Evolutionary conservation across 1,284 basidiomycete genomes (phyloP), one percentile per base, ranked within the genome.

Genomic region (Malassezia japonica): DNA sequence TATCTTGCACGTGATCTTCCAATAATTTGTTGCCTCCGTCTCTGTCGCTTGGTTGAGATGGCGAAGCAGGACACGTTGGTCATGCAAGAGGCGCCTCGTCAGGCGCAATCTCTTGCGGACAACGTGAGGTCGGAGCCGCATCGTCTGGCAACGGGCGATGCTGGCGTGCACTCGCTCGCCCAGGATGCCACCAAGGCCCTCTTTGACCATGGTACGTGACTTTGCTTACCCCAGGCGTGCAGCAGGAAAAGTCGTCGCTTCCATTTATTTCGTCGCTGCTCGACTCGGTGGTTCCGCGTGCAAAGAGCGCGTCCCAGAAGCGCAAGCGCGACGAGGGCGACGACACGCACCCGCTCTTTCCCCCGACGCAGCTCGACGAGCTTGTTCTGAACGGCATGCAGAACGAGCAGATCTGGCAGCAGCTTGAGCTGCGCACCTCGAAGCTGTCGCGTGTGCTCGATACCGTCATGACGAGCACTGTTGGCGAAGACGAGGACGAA

Each of bases 401-500:
- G 61, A 79, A 81, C 20, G 86, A 87, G 51, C 90, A 94, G 73
- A 77, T 96, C 23, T 98, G 92, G 92, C 82, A 84, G 40, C 92
- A 72, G 58, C 59, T 70, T 39, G 69, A 72, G 46, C 48, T 68
- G 36, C 61, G 64, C 33, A 57, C 55, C 1, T 25, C 45, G 16
- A 61, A 62, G 39, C 51, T 71, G 41, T 55, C 56, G 29, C 47
- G 46, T 27, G 50, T 65, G 10, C 46, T 71, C 20, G 54, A 62
- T 32, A 54, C 63, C 47, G 61, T 60, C 76, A 82, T 61, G 24
- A 50, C 56, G n/a, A 53, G 48, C 41, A 36, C 45, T 3, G 48
- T 44, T 7, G 51, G 47, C 25, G 57, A 59, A 16, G 59, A 64
- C n/a, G 58, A 61, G 16, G 59, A 64, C 6, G 73, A 70, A 1